A percentile compares a stretch with the other conserved stretches of the same genome.
phyloP scores from a whole-genome alignment of 2,329 filamentous ascomycete genomes.

The Botrytis cinerea region DNA sequence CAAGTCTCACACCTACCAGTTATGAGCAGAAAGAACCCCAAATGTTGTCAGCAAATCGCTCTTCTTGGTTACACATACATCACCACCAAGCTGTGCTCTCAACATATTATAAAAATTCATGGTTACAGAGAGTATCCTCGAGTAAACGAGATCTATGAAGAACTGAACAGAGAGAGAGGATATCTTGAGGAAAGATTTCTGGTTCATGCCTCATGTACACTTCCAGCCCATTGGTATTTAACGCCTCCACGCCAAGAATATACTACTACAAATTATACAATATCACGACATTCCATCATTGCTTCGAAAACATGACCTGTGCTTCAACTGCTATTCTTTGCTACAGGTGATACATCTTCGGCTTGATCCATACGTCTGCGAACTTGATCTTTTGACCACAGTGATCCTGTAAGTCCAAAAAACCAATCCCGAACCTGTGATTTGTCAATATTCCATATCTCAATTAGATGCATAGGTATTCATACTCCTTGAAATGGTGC shows the following conservation, averaged over 20 bases:
- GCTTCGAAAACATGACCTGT: neutral
- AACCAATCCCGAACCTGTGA: slow-evolving; percentile 46
- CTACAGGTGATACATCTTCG: slow-evolving; percentile 32
- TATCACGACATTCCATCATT: neutral
- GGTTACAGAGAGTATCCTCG: neutral
- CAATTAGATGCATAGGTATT: neutral
- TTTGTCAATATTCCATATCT: slow-evolving; percentile 25
- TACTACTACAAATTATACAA: slow-evolving; percentile 18
- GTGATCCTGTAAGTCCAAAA: slow-evolving; percentile 44
- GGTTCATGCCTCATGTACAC: slow-evolving; percentile 11
- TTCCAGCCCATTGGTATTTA: slow-evolving; percentile 17
- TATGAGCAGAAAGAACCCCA: slow-evolving; percentile 3
- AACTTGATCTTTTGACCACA: slow-evolving; percentile 39
- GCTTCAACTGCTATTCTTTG: slow-evolving; percentile 28
- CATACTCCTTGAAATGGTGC: slow-evolving; percentile 56
- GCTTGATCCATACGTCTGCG: slow-evolving; percentile 27
- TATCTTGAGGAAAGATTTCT: slow-evolving; percentile 6
- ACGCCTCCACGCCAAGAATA: slow-evolving; percentile 18
- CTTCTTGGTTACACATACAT: neutral
- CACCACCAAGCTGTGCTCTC: neutral
- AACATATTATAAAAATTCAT: neutral
- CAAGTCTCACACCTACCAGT: neutral
- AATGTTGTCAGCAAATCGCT: neutral
- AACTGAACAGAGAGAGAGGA: neutral
- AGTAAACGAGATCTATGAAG: neutral